These are phyloP conservation scores for Arctium lappa DNA, from an alignment of 129 eudicot species.

Conservation along the genomic window DNA sequence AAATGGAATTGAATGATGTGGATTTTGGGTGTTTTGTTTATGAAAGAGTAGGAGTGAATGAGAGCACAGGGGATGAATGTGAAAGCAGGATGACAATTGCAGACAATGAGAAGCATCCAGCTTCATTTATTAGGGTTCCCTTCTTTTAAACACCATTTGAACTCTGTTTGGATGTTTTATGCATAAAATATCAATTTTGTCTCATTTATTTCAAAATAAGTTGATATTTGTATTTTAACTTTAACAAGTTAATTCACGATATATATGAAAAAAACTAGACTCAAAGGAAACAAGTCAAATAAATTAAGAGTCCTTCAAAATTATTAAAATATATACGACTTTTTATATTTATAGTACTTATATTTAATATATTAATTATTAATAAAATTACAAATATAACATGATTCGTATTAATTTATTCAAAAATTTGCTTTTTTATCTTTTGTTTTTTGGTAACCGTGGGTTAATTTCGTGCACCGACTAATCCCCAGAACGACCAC, in stretches of 20 bases:
- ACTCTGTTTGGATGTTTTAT: slow-evolving; percentile 1
- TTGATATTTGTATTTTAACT: background rate
- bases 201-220: background rate
- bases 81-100: slow-evolving; percentile 12
- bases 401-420: no score
- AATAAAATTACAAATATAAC: no score
- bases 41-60: slow-evolving; percentile 18
- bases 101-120: slow-evolving; percentile 35
- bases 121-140: slow-evolving; percentile 18
- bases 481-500: no score
- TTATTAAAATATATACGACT: no score
- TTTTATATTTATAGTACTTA: no score
- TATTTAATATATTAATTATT: no score
- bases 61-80: slow-evolving; percentile 30
- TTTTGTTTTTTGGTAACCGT: no score
- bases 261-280: no score
- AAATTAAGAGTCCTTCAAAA: no score
- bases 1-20: background rate
- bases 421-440: no score
- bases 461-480: no score
- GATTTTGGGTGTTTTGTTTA: slow-evolving; percentile 9
- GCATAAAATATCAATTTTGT: background rate
- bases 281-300: no score
- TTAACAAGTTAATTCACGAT: background rate
- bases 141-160: background rate